Percentiles rank a stretch among this genome's conserved stretches.
phyloP scores from a whole-genome alignment of 331 rosid species.

The Rosa hybrid region DNA sequence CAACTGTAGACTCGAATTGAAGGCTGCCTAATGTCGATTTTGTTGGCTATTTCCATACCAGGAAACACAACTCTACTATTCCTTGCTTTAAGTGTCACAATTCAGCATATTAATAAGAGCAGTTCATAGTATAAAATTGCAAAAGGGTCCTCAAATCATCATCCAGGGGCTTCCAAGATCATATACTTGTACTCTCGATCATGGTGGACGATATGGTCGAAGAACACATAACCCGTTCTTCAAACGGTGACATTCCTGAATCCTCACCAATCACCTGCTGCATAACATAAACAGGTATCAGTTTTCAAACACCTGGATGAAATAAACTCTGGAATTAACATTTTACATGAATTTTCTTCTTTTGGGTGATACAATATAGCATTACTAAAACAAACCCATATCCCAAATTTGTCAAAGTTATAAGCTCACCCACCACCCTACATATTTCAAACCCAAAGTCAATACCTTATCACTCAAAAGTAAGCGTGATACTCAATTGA shows the following conservation, averaged over 20 bases:
- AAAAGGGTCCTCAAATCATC: background rate
- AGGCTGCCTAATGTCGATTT: slow-evolving; percentile 1
- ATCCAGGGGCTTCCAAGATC: slow-evolving; percentile 10
- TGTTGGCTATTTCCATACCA: slow-evolving; percentile 27
- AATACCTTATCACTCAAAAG: slow-evolving; percentile 9
- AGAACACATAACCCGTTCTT: background rate
- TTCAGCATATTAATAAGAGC: background rate
- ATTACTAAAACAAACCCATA: background rate
- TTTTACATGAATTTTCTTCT: background rate
- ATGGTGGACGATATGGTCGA: background rate
- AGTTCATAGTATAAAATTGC: background rate
- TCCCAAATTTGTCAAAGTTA: slow-evolving; percentile 1
- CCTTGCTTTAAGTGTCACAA: slow-evolving; percentile 2
- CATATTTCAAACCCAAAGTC: slow-evolving; percentile 24
- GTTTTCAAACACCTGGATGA: slow-evolving; percentile 5
- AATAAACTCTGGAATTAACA: background rate
- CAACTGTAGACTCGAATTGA: slow-evolving; percentile 27
- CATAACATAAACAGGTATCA: slow-evolving; percentile 1
- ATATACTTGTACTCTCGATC: background rate
- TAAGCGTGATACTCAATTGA: background rate
- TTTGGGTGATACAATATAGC: background rate
- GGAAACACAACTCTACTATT: background rate
- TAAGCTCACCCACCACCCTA: slow-evolving; percentile 6
- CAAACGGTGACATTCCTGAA: slow-evolving; percentile 13
- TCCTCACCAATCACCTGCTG: slow-evolving; percentile 20